Evolutionary conservation across 2,329 filamentous ascomycete genomes (phyloP), one percentile per base, ranked within the genome.

Genomic region (Nothopassalora personata): DNA sequence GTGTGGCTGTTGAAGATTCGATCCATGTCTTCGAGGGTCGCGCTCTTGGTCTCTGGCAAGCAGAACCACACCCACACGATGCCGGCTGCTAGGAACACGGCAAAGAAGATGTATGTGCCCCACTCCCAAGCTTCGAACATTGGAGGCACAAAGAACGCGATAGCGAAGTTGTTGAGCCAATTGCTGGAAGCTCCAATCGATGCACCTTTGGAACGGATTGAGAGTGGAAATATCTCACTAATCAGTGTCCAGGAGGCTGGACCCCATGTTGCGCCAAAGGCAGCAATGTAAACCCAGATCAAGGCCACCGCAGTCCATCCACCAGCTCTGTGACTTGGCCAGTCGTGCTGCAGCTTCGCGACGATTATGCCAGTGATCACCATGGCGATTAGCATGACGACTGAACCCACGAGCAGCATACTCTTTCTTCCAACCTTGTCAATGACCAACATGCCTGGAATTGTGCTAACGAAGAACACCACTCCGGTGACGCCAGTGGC

Each of bases 251-350:
- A 90, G 0, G 85, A 82, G 65, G 83, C 86, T 2, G 74, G 74
- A 0, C 86, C 86, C 87, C 87, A 91, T 0, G 83, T 86, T 70
- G 89, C 90, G 30, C 86, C 88, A 67, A 91, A 91, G 70, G 89
- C 82, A 33, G 88, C 77, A 19, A 88, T 83, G 63, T 88, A 91
- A 1, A 91, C 79, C 87, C 87, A 91, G 8, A 89, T 83, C 80
- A 89, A 86, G 54, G 72, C 78, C 3, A 83, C 86, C 0, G 86
- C 81, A 3, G 76, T 87, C 88, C 89, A 91, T 1, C 87, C 88
- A 0, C 86, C 85, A 0, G 80, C 82, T n/a, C 53, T 54, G 39
- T 64, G 80, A 1, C 73, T 58, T 11, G 67, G 61, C 67, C 67
- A 70, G 53, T 80, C 72, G 27, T 76, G 67, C 10, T 74, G 76